phyloP scores from a whole-genome alignment of 31 red algal genomes.

The Odonthalia washingtoniensis region DNA sequence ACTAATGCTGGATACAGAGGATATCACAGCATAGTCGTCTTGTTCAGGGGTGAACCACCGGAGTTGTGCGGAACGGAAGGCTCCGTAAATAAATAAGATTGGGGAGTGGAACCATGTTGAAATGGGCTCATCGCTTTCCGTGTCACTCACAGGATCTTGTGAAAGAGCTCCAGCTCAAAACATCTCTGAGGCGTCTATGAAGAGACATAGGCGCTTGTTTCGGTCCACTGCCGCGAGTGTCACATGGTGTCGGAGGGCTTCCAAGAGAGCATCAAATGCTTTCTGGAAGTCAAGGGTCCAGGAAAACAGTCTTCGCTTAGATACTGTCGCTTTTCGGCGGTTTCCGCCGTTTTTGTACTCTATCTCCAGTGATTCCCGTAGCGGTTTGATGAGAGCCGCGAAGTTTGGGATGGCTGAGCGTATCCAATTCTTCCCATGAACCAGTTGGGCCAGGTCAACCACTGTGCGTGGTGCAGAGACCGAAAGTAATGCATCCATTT shows the following conservation, averaged over 20 bases:
- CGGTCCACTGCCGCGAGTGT: neutral
- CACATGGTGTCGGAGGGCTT: too few relatives aligned
- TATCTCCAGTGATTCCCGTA: too few relatives aligned
- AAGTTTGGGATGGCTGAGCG: too few relatives aligned
- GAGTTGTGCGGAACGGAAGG: neutral
- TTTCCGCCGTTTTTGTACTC: too few relatives aligned
- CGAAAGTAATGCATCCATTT: neutral
- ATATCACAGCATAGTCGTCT: slow-evolving; percentile 39
- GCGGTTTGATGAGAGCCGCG: too few relatives aligned
- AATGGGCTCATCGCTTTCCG: too few relatives aligned
- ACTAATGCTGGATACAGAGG: slow-evolving; percentile 10
- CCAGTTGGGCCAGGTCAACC: slow-evolving; percentile 22
- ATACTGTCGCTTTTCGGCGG: too few relatives aligned
- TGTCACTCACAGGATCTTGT: neutral
- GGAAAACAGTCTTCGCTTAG: too few relatives aligned
- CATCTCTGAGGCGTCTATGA: slow-evolving; percentile 27
- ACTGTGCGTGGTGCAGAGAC: slow-evolving; percentile 48
- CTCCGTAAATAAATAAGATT: slow-evolving; percentile 24
- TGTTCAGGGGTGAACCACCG: slow-evolving; percentile 51
- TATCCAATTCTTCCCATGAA: slow-evolving; percentile 62
- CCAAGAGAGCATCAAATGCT: too few relatives aligned
- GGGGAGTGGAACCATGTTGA: slow-evolving; percentile 40
- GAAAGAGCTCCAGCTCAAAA: slow-evolving; percentile 43
- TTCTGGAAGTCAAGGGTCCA: too few relatives aligned
- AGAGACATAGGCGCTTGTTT: slow-evolving; percentile 46